Conservation (phyloP, 2,329 filamentous ascomycete species). For the Botryotinia convoluta region DNA sequence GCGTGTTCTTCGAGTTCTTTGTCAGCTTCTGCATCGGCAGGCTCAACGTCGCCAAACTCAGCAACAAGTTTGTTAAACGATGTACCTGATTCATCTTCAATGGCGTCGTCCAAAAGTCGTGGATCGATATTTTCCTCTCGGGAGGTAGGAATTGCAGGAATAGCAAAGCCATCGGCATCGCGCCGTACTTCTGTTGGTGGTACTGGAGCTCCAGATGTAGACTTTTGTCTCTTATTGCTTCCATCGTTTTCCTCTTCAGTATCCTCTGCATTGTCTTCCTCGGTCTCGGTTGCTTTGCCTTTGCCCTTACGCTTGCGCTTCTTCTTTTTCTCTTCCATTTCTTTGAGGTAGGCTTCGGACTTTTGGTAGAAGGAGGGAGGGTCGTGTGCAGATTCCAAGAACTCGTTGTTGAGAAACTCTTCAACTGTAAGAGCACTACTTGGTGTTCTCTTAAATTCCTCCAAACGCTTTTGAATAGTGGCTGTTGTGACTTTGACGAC, state of each 20-base stretch:
- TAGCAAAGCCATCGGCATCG: slow-evolving; percentile 67
- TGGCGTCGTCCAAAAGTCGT: slow-evolving; percentile 24
- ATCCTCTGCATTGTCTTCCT: slow-evolving; percentile 31
- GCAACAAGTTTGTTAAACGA: slow-evolving; percentile 44
- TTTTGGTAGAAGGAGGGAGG: slow-evolving; percentile 79
- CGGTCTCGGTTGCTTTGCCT: slow-evolving; percentile 22
- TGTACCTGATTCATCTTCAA: slow-evolving; percentile 29
- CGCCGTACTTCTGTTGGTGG: slow-evolving; percentile 43
- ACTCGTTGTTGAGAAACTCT: slow-evolving; percentile 72
- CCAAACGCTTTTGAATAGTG: slow-evolving; percentile 85
- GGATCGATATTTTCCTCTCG: slow-evolving; percentile 16
- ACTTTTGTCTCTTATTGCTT: slow-evolving; percentile 31
- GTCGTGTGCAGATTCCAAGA: slow-evolving; percentile 71
- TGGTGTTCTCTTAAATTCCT: slow-evolving; percentile 87
- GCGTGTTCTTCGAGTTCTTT: slow-evolving; percentile 25
- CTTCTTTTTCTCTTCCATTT: slow-evolving; percentile 48
- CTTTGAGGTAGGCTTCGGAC: slow-evolving; percentile 55
- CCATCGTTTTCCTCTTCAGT: slow-evolving; percentile 33
- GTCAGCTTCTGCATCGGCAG: slow-evolving; percentile 6
- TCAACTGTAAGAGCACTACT: slow-evolving; percentile 83
- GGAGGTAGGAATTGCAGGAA: slow-evolving; percentile 50
- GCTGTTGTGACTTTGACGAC: slow-evolving; percentile 94
- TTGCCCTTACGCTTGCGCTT: slow-evolving; percentile 41
- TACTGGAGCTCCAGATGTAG: slow-evolving; percentile 22
- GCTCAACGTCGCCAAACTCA: slow-evolving; percentile 44